Percentiles rank a stretch among this genome's conserved stretches.
Conservation (phyloP, 2,329 filamentous ascomycete genomes). For the Alternaria sp. region DNA sequence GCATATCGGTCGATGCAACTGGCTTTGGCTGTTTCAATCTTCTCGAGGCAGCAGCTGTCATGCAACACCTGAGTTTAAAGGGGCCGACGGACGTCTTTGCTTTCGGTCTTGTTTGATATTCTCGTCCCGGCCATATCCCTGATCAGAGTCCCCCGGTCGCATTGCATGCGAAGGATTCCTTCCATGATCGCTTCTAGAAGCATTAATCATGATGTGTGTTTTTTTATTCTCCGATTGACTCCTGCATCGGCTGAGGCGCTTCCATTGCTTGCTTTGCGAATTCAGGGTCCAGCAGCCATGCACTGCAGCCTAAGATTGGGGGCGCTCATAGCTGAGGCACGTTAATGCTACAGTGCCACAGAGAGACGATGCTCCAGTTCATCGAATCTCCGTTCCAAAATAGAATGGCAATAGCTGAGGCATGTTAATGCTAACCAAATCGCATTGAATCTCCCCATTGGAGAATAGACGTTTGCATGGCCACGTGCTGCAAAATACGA, state of each 20-base stretch:
- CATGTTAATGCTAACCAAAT: neutral
- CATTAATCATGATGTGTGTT: neutral
- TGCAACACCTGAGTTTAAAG: slow-evolving; percentile 8
- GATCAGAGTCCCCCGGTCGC: slow-evolving; percentile 2
- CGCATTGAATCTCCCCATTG: neutral
- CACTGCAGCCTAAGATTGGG: slow-evolving; percentile 6
- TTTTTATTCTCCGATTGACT: slow-evolving; percentile 16
- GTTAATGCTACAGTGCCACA: neutral
- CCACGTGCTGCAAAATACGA: neutral
- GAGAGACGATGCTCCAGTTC: neutral
- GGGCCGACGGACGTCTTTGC: neutral
- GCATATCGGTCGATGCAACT: neutral
- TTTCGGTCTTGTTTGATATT: slow-evolving; percentile 9
- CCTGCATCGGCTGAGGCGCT: slow-evolving; percentile 28
- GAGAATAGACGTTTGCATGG: neutral
- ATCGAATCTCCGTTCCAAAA: neutral
- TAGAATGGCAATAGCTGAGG: neutral
- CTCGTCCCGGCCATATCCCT: slow-evolving; percentile 1
- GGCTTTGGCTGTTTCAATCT: neutral
- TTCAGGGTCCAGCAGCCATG: slow-evolving; percentile 9
- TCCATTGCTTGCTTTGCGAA: slow-evolving; percentile 6
- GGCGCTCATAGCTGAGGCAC: neutral
- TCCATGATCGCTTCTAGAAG: slow-evolving; percentile 35
- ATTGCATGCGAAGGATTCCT: slow-evolving; percentile 12
- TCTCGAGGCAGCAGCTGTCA: slow-evolving; percentile 2